Base-by-base conservation (phyloP, 2,329 filamentous ascomycete species). In the Neofusicoccum laricinum region DNA sequence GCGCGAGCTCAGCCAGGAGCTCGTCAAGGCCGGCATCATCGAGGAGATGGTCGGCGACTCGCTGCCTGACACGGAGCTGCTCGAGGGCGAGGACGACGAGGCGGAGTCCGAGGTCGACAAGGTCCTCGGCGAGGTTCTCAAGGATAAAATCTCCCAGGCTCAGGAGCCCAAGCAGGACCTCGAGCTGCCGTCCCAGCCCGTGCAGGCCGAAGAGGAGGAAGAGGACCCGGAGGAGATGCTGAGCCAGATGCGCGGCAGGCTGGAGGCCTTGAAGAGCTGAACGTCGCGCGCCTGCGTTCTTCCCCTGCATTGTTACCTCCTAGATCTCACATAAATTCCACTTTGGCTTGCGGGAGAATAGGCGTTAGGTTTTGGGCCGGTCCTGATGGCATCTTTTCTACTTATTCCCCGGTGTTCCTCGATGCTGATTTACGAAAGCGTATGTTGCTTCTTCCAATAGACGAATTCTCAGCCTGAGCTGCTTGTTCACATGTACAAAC, bases 21-120 rank as follows among this genome's bases (percentile, higher is more conserved):
- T 98, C 69, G 90, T 97, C 77, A 96, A 93, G 81, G 94, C 95
- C 2, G 95, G 94, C 15, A 94, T 99, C 59, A 96, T 98, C 66
- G 94, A 98, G 82, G 95, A 99, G 81, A 97, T 98, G 91, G 88
- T 96, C 4, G 91, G 89, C 53, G 94, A 98, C 75, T 88, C 85
- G 48, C 80, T 98, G 68, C 92, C 93, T n/a, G 82, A 86, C 66
- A 73, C 69, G 15, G 89, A 93, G 64, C 79, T 89, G 59, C 81
- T 92, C 58, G 88, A 90, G 69, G 82, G 86, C 61, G 86, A 91
- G 65, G 87, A 91, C 65, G 91, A 92, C 67, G 91, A 93, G 71
- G 90, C 88, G 5, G 76, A 78, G 45, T 73, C 71, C 50, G 94
- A 98, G 82, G 92, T 98, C 10, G 93, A 98, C 73, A 96, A 94